Conservation (phyloP, 2,329 filamentous ascomycete species). For the Shiraia bambusicola region DNA sequence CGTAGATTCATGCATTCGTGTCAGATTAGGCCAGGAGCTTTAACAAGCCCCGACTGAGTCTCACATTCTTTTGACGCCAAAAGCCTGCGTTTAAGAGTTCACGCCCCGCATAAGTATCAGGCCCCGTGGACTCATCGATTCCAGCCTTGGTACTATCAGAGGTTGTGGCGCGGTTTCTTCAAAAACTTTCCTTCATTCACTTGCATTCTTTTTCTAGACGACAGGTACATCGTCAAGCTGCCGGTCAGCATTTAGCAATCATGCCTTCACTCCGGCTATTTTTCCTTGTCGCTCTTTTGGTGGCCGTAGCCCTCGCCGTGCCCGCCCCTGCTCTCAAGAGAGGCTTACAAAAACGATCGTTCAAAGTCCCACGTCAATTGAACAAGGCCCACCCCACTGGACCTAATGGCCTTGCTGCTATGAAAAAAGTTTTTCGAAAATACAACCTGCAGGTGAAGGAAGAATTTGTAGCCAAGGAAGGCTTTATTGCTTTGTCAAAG, state of each 20-base stretch:
- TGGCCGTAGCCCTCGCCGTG: constrained; percentile 51
- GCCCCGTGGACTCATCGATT: constrained; percentile 30
- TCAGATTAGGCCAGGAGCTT: constrained; percentile 16
- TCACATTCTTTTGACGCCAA: constrained; percentile 10
- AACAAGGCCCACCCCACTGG: constrained; percentile 56
- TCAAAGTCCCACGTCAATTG: constrained; percentile 61
- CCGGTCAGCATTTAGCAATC: constrained; percentile 42
- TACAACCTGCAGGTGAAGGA: constrained; percentile 52
- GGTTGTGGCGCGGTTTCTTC: constrained; percentile 23
- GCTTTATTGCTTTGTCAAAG: constrained; percentile 43
- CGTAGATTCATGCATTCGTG: constrained; percentile 22
- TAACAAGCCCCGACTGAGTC: constrained; percentile 23
- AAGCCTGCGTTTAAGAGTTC: constrained; percentile 30
- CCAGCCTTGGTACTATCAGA: constrained; percentile 27
- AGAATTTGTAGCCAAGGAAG: constrained; percentile 23
- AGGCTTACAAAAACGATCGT: constrained; percentile 56
- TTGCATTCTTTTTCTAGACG: constrained; percentile 20
- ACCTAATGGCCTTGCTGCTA: constrained; percentile 59
- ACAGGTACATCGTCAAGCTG: constrained; percentile 34
- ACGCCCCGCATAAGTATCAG: constrained; percentile 28
- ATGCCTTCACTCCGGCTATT: constrained; percentile 43
- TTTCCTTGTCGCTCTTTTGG: constrained; percentile 52
- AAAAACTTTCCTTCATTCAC: constrained; percentile 16
- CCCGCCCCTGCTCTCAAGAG: constrained; percentile 39
- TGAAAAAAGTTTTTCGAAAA: constrained; percentile 69